Evolutionary conservation across 495 filamentous ascomycete genomes (phyloP), one percentile per base, ranked within the genome.

Genomic region (Hypoxylon crocopeplum): DNA sequence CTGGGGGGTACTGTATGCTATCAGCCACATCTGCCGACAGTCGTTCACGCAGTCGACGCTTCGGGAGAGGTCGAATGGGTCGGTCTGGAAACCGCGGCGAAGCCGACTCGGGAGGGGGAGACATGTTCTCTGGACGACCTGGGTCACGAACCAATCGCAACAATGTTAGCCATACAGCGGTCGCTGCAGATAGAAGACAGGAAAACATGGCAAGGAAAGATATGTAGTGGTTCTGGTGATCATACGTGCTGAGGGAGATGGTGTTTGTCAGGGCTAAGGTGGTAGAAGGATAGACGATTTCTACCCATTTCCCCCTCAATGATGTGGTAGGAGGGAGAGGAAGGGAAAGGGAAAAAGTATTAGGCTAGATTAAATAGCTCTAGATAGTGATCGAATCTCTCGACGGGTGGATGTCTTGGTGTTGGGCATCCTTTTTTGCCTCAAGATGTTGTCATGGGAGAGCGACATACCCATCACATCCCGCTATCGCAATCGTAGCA

Each of bases 61-160:
- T 94, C 25, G 95, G 95, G 48, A 99, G 81, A 41, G 95, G 95
- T 33, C 92, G 90, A 68, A 99, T 98, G 51, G 92, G 88, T 64
- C 95, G 86, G 65, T 95, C 89, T 59, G 91, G 90, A 68, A 90
- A 94, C 61, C 89, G 72, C 25, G 86, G 79, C 42, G 92, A 92
- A 46, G 81, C 79, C 40, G 88, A 86, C 72, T 94, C 90, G 64
- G 88, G 81, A 71, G 87, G 84, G 64, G 88, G 81, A 71, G 87
- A 84, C 81, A 84, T 83, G 13, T 54, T 79, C 33, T 59, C 51
- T 47, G 53, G 51, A 47, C 44, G 45, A 42, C 59, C 64, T 67
- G 29, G 22, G 60, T 41, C 17, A 37, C 46, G 33, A 25, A 33
- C 21, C 41, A 64, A 45, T 38, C 71, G 57, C 27, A 39, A 64